Base-by-base conservation (phyloP, 768 basidiomycete genomes). In the Calvatia gigantea region DNA sequence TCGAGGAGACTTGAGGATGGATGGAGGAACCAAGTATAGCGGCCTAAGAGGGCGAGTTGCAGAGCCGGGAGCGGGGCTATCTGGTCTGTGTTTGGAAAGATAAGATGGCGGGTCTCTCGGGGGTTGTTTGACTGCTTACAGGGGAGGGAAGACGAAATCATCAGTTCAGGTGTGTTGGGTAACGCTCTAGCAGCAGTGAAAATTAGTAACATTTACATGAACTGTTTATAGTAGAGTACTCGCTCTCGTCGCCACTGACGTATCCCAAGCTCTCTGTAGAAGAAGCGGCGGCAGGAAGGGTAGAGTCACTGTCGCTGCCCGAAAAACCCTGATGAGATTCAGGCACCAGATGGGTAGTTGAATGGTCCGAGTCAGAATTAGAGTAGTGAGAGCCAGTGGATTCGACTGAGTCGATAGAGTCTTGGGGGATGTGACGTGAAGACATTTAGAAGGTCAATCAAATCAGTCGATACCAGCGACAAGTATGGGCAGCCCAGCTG, bases 401-500 rank as follows among this genome's bases (percentile, higher is more conserved):
- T n/a, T 42, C 41, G 41, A 21, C 17, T 11, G 48, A 50, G 19
- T 38, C 35, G 15, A 28, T 35, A 15, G 48, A 50, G 48, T 50
- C 48, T 37, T 38, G 48, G 23, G 33, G 31, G 21, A 35, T 9
- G 21, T 50, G 48, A 50, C 25, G 48, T 12, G 48, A 50, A 50
- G 48, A 50, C 48, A 50, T 50, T 17, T 19, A 23, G 17, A 19
- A 23, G 25, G 19, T 23, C 17, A 42, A 23, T 42, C 41, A 42
- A 42, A 21, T 42, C 41, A 50, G 48, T 50, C 48, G 48, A 50
- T 50, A 50, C 48, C 48, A 50, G 48, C 48, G 48, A 50, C 48
- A 35, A 50, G 11, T 8, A 17, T 33, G 25, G 12, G 48, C 48
- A 50, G 48, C 48, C 33, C 48, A 50, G 48, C 48, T 50, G 48